Evolutionary conservation across 805 yeast species (phyloP).

Genomic region (Lachancea thermotolerans): DNA sequence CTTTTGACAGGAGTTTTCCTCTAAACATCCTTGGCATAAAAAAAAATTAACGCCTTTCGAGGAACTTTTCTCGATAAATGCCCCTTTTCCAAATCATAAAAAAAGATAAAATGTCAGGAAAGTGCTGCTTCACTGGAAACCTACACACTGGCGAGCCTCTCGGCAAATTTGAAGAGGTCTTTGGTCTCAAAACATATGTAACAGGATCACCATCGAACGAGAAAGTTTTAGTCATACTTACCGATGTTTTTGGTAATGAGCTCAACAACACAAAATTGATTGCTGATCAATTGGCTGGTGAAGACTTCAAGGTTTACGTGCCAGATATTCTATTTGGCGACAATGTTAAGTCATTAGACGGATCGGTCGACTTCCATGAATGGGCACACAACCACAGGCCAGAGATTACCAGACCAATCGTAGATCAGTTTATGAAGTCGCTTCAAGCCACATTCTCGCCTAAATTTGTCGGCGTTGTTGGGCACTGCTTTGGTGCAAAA

Average conservation of each 20-base stretch:
- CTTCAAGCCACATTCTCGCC: constrained; percentile 42
- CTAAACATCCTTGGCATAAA: neutral
- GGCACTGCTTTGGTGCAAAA: constrained; percentile 85
- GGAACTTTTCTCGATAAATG: no score
- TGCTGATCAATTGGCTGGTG: constrained; percentile 58
- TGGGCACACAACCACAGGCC: constrained; percentile 55
- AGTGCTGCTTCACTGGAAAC: constrained; percentile 39
- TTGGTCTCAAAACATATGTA: constrained; percentile 41
- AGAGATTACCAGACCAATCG: constrained; percentile 43
- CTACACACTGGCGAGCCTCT: constrained; percentile 46
- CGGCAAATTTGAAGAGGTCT: constrained; percentile 38
- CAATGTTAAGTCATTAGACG: constrained; percentile 31
- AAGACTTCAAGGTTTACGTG: constrained; percentile 57
- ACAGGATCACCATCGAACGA: constrained; percentile 40
- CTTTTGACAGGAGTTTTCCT: neutral
- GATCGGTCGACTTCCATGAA: constrained; percentile 23
- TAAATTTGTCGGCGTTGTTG: constrained; percentile 50
- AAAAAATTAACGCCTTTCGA: no score
- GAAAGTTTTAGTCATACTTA: constrained; percentile 51
- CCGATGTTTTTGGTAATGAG: constrained; percentile 65
- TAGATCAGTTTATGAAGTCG: constrained; percentile 40
- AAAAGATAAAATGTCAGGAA: constrained; percentile 16
- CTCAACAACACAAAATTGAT: constrained; percentile 51
- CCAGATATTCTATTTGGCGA: constrained; percentile 69
- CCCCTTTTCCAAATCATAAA: no score